phyloP scores from a whole-genome alignment of 1,284 basidiomycete genomes.

The Ceratobasidium sp. region DNA sequence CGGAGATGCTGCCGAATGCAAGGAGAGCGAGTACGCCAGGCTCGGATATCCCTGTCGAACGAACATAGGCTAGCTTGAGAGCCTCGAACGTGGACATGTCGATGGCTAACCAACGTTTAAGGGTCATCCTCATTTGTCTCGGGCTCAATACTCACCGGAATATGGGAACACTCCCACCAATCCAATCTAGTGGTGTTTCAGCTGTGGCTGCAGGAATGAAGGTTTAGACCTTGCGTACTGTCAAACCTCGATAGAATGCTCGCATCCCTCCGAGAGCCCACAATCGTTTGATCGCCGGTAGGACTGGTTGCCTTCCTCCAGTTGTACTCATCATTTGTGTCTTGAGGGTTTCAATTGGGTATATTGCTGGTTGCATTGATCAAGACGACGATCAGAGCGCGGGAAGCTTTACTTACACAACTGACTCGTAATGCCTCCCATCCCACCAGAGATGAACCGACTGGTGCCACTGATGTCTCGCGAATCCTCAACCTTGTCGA shows the following conservation, averaged over 20 bases:
- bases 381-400: neutral
- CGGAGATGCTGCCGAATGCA: slow-evolving; percentile 87
- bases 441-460: slow-evolving; percentile 93
- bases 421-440: slow-evolving; percentile 95
- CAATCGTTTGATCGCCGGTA: slow-evolving; percentile 65
- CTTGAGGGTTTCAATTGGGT: slow-evolving; percentile 89
- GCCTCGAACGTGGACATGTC: slow-evolving; percentile 97
- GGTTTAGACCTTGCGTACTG: slow-evolving; percentile 54
- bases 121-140: slow-evolving; percentile 37
- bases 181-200: slow-evolving; percentile 66
- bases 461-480: slow-evolving; percentile 90
- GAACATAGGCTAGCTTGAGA: slow-evolving; percentile 81
- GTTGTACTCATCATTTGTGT: slow-evolving; percentile 93
- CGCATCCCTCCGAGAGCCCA: slow-evolving; percentile 85
- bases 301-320: slow-evolving; percentile 61
- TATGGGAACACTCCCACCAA: slow-evolving; percentile 90
- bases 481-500: slow-evolving; percentile 88
- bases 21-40: slow-evolving; percentile 82
- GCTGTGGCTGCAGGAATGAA: neutral
- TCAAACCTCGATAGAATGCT: slow-evolving; percentile 90
- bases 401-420: slow-evolving; percentile 62
- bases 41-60: slow-evolving; percentile 81
- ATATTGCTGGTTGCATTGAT: slow-evolving; percentile 66
- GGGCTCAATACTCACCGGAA: slow-evolving; percentile 46
- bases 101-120: slow-evolving; percentile 69